A percentile compares a stretch with the other conserved stretches of the same genome.
Evolutionary conservation across 306 rosid species (phyloP).

Genomic region (Dicorynia guianensis): DNA sequence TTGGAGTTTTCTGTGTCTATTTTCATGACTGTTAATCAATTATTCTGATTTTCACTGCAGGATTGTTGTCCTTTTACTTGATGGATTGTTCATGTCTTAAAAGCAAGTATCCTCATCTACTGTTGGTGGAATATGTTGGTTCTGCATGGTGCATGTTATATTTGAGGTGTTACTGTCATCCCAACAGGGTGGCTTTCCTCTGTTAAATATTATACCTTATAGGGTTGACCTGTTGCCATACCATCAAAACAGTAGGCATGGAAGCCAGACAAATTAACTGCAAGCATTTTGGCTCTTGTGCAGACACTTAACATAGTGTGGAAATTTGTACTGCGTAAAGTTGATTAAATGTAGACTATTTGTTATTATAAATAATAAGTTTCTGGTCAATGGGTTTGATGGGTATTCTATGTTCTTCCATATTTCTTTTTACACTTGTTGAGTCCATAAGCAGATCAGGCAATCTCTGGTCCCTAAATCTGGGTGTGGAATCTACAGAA

Average conservation of each 20-base stretch:
- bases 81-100: constrained; percentile 27
- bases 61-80: constrained; percentile 31
- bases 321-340: constrained; percentile 18
- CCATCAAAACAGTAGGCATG: constrained; percentile 39
- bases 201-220: constrained; percentile 23
- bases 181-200: constrained; percentile 23
- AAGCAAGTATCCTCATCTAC: constrained; percentile 37
- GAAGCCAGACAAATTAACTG: background rate
- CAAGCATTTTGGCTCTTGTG: constrained; percentile 29
- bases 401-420: constrained; percentile 54
- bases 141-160: constrained; percentile 24
- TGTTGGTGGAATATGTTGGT: constrained; percentile 40
- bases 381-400: constrained; percentile 68
- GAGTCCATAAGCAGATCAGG: constrained; percentile 77
- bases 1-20: background rate
- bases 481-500: constrained; percentile 57
- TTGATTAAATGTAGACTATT: constrained; percentile 29
- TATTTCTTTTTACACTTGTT: constrained; percentile 59
- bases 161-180: background rate
- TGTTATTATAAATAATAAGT: constrained; percentile 22
- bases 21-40: constrained; percentile 16
- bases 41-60: constrained; percentile 45
- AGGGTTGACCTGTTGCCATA: constrained; percentile 33
- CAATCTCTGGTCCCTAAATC: constrained; percentile 60
- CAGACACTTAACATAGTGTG: constrained; percentile 30